Base-by-base conservation (phyloP, 768 basidiomycete species). In the Dentipellis fragilis region DNA sequence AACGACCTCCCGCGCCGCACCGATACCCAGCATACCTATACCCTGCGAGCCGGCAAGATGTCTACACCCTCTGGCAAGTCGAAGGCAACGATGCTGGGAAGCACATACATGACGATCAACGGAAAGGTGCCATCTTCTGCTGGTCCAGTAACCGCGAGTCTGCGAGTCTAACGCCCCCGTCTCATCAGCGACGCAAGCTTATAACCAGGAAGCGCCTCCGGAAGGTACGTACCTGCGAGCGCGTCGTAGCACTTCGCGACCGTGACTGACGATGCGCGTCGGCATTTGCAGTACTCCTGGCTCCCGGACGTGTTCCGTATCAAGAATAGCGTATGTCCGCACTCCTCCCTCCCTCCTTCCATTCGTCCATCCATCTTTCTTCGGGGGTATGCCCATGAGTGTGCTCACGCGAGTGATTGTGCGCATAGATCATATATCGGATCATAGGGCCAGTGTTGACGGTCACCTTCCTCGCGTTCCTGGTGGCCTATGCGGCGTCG, bases 391-490 rank as follows among this genome's bases (percentile, higher is more conserved):
- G 29, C 6, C 29, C 29, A 29, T 6, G 29, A 29, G 29, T 29
- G 29, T 3, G 3, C 29, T 29, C 29, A 29, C 6, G 29, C 29
- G 29, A 29, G 29, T 29, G 29, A 3, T 14, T 17, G 51, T 47
- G 16, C 12, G 34, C 51, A 47, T 68, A 93, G 83, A 84, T 93
- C 58, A 77, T 93, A 37, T 66, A 70, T 1, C 78, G 78, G 23
- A 86, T 95, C 53, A 62, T 85, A 51, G 90, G 90, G 0, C 93
- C 92, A 19, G 89, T 96, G 35, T 67, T 89, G 21, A 91, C 89
- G 0, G 84, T 94, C 34, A 92, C 91, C 0, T 52, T 90, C 4
- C 92, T 89, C 63, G 79, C 93, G 4, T 72, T 69, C 35, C 60
- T 74, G 3, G 76, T 88, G 23, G 80, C 79, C 23, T 87, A 83